phyloP scores from a whole-genome alignment of 1,139 yeast genomes.

The Taiozyma sp. region DNA sequence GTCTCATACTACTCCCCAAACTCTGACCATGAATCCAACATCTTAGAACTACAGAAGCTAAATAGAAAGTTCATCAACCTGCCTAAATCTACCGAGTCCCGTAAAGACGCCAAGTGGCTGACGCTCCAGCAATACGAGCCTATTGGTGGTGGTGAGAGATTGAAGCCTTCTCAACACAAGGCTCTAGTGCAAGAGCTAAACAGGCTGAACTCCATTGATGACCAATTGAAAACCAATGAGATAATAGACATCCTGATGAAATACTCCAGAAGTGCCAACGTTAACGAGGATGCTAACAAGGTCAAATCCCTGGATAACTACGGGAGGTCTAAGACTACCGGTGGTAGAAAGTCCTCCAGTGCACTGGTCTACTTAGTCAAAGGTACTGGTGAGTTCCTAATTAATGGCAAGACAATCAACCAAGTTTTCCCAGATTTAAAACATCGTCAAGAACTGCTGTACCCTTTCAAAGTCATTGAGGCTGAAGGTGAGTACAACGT shows the following conservation, averaged over 20 bases:
- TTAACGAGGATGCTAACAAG: constrained; percentile 29
- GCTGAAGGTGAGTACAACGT: constrained; percentile 72
- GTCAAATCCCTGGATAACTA: constrained; percentile 57
- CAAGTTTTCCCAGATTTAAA: constrained; percentile 62
- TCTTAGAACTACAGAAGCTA: constrained; percentile 55
- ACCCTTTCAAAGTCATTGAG: constrained; percentile 74
- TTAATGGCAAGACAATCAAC: constrained; percentile 63
- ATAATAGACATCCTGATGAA: constrained; percentile 48
- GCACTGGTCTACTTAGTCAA: constrained; percentile 73
- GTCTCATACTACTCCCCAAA: constrained; percentile 69
- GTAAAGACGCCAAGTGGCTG: constrained; percentile 48
- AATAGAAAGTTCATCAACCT: constrained; percentile 59
- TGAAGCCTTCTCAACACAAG: constrained; percentile 69
- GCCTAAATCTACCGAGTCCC: constrained; percentile 49
- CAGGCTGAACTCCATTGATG: constrained; percentile 72
- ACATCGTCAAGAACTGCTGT: constrained; percentile 69
- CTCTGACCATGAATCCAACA: constrained; percentile 73
- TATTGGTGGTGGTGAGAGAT: constrained; percentile 65
- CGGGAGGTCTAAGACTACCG: constrained; percentile 79
- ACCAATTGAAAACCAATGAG: constrained; percentile 74
- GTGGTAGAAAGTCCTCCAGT: constrained; percentile 77
- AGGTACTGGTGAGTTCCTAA: constrained; percentile 72
- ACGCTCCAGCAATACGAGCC: constrained; percentile 65
- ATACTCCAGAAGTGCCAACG: constrained; percentile 32
- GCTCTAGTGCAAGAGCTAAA: constrained; percentile 58